Evolutionary conservation across 768 basidiomycete species (phyloP).

Genomic region (Lentinula aciculospora): DNA sequence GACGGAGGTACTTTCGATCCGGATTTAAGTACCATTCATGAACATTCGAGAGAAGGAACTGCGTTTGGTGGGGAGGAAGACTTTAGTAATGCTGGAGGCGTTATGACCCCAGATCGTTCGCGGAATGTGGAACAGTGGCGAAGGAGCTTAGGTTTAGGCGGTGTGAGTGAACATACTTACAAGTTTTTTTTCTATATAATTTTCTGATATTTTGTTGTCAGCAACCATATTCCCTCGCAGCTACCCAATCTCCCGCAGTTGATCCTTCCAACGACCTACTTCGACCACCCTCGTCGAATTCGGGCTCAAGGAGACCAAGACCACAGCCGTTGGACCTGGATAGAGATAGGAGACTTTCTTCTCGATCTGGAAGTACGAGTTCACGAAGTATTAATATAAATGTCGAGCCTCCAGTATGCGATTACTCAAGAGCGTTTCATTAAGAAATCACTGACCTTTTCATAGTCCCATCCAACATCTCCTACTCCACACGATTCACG

Average conservation of each 20-base stretch:
- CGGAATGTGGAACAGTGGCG: conserved; percentile 5
- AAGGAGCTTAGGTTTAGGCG: background rate
- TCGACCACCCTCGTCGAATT: background rate
- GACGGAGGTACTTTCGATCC: background rate
- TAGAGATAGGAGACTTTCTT: background rate
- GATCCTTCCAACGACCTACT: background rate
- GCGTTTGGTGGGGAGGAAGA: background rate
- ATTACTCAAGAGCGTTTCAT: background rate
- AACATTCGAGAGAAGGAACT: conserved; percentile 7
- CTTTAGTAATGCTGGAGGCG: background rate
- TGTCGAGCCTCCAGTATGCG: background rate
- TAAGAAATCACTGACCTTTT: background rate
- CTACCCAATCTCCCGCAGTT: too few species aligned
- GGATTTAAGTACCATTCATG: conserved; percentile 7
- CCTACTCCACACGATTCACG: background rate
- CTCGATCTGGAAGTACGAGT: conserved; percentile 3
- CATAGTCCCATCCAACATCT: background rate
- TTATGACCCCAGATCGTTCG: background rate
- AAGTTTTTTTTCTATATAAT: background rate
- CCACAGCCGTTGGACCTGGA: background rate
- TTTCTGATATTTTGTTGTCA: background rate
- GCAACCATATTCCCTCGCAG: background rate
- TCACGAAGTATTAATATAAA: background rate
- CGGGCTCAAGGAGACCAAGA: background rate
- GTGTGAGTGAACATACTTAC: background rate